Evolutionary conservation across 2,329 filamentous ascomycete genomes (phyloP).

Genomic region (Claviceps arundinis): DNA sequence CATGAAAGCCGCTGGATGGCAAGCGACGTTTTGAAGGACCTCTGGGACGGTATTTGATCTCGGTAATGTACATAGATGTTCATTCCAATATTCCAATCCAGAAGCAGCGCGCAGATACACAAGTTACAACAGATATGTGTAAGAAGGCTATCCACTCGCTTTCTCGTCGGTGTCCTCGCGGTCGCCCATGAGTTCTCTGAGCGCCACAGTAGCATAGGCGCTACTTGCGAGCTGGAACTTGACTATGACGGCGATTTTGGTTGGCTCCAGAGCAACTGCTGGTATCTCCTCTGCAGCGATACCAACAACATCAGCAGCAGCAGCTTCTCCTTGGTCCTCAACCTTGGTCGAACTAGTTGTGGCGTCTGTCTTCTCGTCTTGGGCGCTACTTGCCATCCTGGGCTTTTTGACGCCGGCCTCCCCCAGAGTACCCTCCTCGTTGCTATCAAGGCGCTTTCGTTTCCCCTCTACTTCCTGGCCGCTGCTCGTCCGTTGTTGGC

Average conservation of each 20-base stretch:
- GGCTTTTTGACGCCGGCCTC: slow-evolving; percentile 4
- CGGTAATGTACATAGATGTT: background rate
- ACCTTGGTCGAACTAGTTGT: background rate
- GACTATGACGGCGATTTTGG: slow-evolving; percentile 51
- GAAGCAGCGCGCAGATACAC: background rate
- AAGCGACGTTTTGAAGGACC: background rate
- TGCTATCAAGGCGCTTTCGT: slow-evolving; percentile 7
- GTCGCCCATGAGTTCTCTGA: slow-evolving; percentile 61
- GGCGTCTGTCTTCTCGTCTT: background rate
- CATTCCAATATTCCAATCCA: background rate
- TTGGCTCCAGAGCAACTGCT: slow-evolving; percentile 13
- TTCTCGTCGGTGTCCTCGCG: slow-evolving; percentile 14
- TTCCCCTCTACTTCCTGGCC: slow-evolving; percentile 7
- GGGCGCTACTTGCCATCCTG: slow-evolving; percentile 3
- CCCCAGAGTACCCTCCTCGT: slow-evolving; percentile 3
- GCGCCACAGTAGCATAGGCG: slow-evolving; percentile 73
- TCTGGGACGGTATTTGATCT: background rate
- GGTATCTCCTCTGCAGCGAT: slow-evolving; percentile 6
- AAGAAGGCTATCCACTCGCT: background rate
- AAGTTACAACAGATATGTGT: background rate
- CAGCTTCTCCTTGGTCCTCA: slow-evolving; percentile 1
- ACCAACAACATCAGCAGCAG: background rate
- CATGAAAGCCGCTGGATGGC: slow-evolving; percentile 1
- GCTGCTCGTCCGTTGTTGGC: background rate
- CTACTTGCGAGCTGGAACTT: slow-evolving; percentile 66